Percentiles rank a stretch among this genome's conserved stretches.
These are phyloP conservation scores for Garcia nutans DNA, from an alignment of 345 rosid genomes.

Conservation along the genomic window DNA sequence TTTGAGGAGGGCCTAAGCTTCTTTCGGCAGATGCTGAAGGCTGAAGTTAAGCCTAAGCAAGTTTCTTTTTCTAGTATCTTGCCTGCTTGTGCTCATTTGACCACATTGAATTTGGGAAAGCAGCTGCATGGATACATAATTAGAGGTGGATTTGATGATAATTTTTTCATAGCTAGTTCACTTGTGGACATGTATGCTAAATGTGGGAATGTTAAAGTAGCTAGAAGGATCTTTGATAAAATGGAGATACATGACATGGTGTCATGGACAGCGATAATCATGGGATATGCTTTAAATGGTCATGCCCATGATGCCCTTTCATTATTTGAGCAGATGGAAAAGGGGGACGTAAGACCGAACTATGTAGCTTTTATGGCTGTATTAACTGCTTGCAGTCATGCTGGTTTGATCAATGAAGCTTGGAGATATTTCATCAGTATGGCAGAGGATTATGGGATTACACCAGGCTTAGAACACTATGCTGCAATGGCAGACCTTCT, in stretches of 20 bases:
- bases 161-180: conserved; percentile 68
- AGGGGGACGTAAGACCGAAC: conserved; percentile 56
- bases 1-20: conserved; percentile 60
- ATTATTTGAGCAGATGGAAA: conserved; percentile 73
- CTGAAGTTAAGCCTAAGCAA: conserved; percentile 52
- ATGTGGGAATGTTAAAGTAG: conserved; percentile 69
- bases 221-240: conserved; percentile 55
- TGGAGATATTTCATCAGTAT: conserved; percentile 60
- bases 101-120: conserved; percentile 66
- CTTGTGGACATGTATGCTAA: conserved; percentile 91
- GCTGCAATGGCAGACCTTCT: conserved; percentile 86
- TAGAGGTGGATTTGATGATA: conserved; percentile 49
- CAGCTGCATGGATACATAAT: conserved; percentile 75
- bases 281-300: conserved; percentile 84
- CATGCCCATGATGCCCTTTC: conserved; percentile 60
- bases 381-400: conserved; percentile 85
- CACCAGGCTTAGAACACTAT: conserved; percentile 71
- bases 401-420: conserved; percentile 64
- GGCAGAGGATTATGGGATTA: conserved; percentile 52
- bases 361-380: conserved; percentile 69
- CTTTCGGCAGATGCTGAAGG: conserved; percentile 61
- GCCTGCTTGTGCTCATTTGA: conserved; percentile 82
- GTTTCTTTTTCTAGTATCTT: conserved; percentile 73
- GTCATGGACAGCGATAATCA: conserved; percentile 86
- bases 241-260: conserved; percentile 71